Conservation (phyloP, 2,329 filamentous ascomycete genomes). For the Penicillium sclerotigenum region DNA sequence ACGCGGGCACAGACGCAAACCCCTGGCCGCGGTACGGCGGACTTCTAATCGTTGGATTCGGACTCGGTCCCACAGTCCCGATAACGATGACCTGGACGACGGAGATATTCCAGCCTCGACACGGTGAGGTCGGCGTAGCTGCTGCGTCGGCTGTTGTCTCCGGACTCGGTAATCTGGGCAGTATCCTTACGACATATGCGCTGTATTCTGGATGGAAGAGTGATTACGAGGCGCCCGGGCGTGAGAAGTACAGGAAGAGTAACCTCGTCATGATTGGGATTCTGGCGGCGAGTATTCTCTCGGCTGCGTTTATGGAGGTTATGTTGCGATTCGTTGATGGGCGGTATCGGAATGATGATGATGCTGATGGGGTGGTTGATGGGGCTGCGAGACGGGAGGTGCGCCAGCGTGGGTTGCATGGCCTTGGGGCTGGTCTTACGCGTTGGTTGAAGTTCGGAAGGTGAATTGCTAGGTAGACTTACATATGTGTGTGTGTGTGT, state of each 20-base stretch:
- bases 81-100: constrained; percentile 94
- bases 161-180: constrained; percentile 80
- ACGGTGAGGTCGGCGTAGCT: constrained; percentile 87
- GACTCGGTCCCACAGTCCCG: constrained; percentile 83
- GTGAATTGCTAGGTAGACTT: background rate
- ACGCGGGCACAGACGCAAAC: constrained; percentile 58
- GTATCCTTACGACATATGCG: constrained; percentile 83
- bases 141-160: constrained; percentile 82
- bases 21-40: constrained; percentile 85
- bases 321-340: constrained; percentile 52
- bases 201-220: constrained; percentile 82
- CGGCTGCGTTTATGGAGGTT: constrained; percentile 62
- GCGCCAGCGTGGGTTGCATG: constrained; percentile 37
- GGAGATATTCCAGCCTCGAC: constrained; percentile 83
- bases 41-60: constrained; percentile 85
- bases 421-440: constrained; percentile 26
- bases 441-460: constrained; percentile 12
- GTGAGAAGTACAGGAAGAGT: constrained; percentile 72
- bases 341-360: constrained; percentile 10
- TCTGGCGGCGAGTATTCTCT: constrained; percentile 70
- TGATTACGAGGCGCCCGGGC: constrained; percentile 63
- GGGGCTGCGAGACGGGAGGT: constrained; percentile 37
- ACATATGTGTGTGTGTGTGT: background rate
- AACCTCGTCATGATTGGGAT: constrained; percentile 89
- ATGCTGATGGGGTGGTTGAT: constrained; percentile 23